phyloP scores from a whole-genome alignment of 2,329 filamentous ascomycete species.

The Verticillium klebahnii region DNA sequence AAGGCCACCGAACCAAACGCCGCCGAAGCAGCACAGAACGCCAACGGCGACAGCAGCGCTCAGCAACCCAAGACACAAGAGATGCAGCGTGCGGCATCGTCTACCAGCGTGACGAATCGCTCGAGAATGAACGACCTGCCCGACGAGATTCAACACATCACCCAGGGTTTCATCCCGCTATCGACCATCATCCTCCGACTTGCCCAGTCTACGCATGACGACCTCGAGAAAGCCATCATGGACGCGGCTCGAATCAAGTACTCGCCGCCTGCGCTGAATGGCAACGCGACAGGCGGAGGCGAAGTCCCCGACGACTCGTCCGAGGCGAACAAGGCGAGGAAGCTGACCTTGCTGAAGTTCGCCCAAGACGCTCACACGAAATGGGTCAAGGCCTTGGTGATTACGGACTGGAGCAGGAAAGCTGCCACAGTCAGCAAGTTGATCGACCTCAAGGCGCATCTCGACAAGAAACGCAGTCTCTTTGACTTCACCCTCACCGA shows the following conservation, averaged over 20 bases:
- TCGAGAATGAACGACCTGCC: conserved; percentile 52
- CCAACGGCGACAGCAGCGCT: not conserved
- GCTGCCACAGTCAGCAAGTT: conserved; percentile 76
- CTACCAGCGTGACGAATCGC: not conserved
- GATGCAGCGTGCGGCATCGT: not conserved
- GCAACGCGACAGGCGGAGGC: conserved; percentile 36
- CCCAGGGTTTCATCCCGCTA: conserved; percentile 71
- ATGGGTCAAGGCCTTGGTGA: conserved; percentile 89
- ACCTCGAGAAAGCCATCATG: conserved; percentile 64
- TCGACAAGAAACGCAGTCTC: conserved; percentile 56
- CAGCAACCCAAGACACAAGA: not conserved
- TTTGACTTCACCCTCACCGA: conserved; percentile 58
- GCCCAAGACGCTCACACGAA: conserved; percentile 74
- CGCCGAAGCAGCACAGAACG: not conserved
- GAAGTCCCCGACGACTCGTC: conserved; percentile 50
- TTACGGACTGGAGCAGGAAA: conserved; percentile 84
- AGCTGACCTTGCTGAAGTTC: conserved; percentile 69
- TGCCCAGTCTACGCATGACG: conserved; percentile 78
- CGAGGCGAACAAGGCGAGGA: conserved; percentile 68
- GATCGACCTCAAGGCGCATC: conserved; percentile 79
- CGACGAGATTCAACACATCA: conserved; percentile 65
- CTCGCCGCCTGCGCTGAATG: conserved; percentile 45
- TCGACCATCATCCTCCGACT: conserved; percentile 71
- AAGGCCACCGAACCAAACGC: conserved; percentile 17
- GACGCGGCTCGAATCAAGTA: conserved; percentile 66